These are phyloP conservation scores for Russula foetens DNA, from an alignment of 768 basidiomycete genomes.

Conservation along the genomic window DNA sequence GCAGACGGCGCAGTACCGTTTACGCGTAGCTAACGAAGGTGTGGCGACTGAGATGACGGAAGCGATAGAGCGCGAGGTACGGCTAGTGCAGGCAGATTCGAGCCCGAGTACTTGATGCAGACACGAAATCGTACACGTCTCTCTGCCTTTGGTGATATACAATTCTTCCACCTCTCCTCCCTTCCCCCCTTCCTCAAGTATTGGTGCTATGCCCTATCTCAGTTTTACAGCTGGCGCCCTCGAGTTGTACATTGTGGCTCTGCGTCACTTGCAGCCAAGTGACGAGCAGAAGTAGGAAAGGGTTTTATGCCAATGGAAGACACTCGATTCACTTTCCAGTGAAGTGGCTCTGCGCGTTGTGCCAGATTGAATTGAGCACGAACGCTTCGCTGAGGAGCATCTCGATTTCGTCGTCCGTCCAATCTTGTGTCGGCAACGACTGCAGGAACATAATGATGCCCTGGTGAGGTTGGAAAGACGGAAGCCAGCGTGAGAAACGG, in stretches of 20 bases:
- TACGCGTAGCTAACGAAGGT: conserved; percentile 53
- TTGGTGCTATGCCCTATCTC: background rate
- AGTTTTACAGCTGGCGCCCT: background rate
- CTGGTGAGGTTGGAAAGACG: conserved; percentile 32
- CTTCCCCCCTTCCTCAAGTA: background rate
- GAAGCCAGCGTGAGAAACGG: background rate
- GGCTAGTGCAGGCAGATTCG: conserved; percentile 34
- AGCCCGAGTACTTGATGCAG: conserved; percentile 21
- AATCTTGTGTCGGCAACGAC: conserved; percentile 83
- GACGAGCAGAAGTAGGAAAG: background rate
- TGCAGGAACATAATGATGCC: conserved; percentile 99
- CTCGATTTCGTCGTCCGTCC: conserved; percentile 95
- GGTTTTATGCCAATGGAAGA: background rate
- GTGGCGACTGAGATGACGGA: conserved; percentile 49
- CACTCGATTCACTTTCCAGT: conserved; percentile 37
- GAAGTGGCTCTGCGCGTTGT: conserved; percentile 87
- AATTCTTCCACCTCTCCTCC: background rate
- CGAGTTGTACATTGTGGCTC: background rate
- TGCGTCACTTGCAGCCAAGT: background rate
- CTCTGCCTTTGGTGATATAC: conserved; percentile 7
- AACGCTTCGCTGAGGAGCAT: conserved; percentile 94
- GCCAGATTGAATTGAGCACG: conserved; percentile 87
- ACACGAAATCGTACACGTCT: conserved; percentile 19
- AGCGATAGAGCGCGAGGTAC: conserved; percentile 56
- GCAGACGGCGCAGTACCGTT: conserved; percentile 48